Base-by-base conservation (phyloP, 2,329 filamentous ascomycete species). In the Verticillium nonalfalfae region DNA sequence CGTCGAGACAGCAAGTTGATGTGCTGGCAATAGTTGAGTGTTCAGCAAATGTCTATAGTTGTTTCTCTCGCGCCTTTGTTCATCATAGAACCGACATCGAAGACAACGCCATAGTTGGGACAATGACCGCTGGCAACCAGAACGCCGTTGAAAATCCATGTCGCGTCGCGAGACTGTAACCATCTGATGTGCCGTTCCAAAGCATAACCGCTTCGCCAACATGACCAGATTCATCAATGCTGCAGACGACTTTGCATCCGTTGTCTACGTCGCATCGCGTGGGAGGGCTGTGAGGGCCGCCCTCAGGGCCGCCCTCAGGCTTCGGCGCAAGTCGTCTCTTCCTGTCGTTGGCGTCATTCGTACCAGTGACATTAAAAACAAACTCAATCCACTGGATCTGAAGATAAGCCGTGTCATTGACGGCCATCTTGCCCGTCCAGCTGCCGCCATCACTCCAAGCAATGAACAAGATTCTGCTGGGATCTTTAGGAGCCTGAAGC, bases 331-430 rank as follows among this genome's bases (percentile, higher is more conserved):
- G 18, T 11, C 11, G n/a, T 13, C 45, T 60, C 33, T 35, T 60
- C 18, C 35, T 59, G 3, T 56, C 9, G n/a, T 11, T 55, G 7
- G 57, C 33, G 13, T 62, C 57, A 15, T 21, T 21, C 1, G 56
- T 60, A 9, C 68, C 65, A 1, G 74, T 80, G 14, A 68, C 70
- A 65, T 84, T 83, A 67, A 82, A 87, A 26, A 84, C 76, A 72
- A 88, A 77, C 67, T 88, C 83, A 55, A 87, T 80, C 85, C 84
- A 88, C 73, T 85, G 81, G 18, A 88, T 78, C 67, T 88, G 82
- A 67, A 88, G 74, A 63, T 78, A 80, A 0, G 85, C 84, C 55
- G 76, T 75, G 11, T 73, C 75, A 3, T 76, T 74, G 5, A 77
- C 68, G 5, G 70, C 78, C 85, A 88, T 87, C 59, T 83, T 81